A percentile compares a stretch with the other conserved stretches of the same genome.
These are phyloP conservation scores for Aurifilum marmelostoma DNA, from an alignment of 2,329 filamentous ascomycete genomes.

Conservation along the genomic window DNA sequence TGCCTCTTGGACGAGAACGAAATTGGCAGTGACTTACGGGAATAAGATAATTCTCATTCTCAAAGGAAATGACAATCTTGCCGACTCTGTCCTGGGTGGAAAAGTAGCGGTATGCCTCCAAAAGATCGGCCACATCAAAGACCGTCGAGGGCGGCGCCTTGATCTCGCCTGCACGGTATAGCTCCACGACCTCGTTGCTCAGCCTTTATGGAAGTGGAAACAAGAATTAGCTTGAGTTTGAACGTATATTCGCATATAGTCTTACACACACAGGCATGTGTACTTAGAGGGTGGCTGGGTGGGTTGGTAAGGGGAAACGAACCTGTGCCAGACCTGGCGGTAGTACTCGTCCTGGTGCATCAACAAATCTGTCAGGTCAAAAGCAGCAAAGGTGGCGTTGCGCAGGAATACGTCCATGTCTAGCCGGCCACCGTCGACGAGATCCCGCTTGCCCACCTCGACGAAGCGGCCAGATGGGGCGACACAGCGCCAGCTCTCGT, in stretches of 20 bases:
- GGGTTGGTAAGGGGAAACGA: not conserved
- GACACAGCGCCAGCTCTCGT: slow-evolving; percentile 27
- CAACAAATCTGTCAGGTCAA: slow-evolving; percentile 37
- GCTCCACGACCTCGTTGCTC: not conserved
- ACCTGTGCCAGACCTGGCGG: not conserved
- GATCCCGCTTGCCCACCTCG: slow-evolving; percentile 25
- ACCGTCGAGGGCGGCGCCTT: not conserved
- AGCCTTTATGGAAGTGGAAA: not conserved
- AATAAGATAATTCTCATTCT: slow-evolving; percentile 7
- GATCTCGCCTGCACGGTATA: not conserved
- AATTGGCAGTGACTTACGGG: slow-evolving; percentile 3
- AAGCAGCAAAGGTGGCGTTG: slow-evolving; percentile 37
- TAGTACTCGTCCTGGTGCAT: slow-evolving; percentile 14
- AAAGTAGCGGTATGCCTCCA: slow-evolving; percentile 42
- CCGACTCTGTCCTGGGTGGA: slow-evolving; percentile 46
- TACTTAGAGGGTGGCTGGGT: no score
- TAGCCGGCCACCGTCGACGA: not conserved
- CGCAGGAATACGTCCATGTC: slow-evolving; percentile 34
- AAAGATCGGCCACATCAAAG: slow-evolving; percentile 23
- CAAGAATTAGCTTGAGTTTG: no score
- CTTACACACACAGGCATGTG: no score
- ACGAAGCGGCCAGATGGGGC: slow-evolving; percentile 23
- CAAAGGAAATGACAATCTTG: slow-evolving; percentile 43
- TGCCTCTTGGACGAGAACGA: no score
- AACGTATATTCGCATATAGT: no score